Base-by-base conservation (phyloP, 495 filamentous ascomycete genomes). In the Parmelia sp. region DNA sequence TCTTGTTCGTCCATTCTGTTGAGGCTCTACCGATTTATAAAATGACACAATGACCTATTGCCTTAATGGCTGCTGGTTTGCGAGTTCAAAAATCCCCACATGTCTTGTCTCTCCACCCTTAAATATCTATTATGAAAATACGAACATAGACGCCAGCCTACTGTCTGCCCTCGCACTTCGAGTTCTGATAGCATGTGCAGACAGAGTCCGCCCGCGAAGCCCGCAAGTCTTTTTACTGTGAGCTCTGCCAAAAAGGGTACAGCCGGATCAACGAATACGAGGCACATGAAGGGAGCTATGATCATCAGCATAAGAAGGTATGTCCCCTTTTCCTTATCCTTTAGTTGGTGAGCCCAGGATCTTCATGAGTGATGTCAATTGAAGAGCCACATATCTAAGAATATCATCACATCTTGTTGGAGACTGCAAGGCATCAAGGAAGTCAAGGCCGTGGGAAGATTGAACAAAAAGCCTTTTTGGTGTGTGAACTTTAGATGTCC, bases 131-230 rank as follows among this genome's bases (percentile, higher is more conserved):
- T n/a, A n/a, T n/a, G 7, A 14, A 31, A 31, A 2, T 11, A n/a
- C 6, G 4, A 5, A 33, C 21, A 33, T 2, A 9, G 15, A 19
- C 21, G 14, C 27, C 5, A 33, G 21, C 7, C 29, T n/a, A 14
- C 1, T 33, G 51, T 9, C 21, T 33, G 6, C 21, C 6, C 19
- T 55, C 17, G 15, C 27, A 10, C 33, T 21, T 12, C 51, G 1
- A 0, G 44, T 39, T 61, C 27, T 60, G 31, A 65, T 40, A 14
- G 49, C 44, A 10, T 40, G 58, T 57, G 57, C 76, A 92, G 77
- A 96, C 93, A 5, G 87, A 92, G 66, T 90, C 88, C 42, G 93
- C 93, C 1, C 86, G 90, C 42, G 90, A 91, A 70, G 93, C 93
- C 8, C 80, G 88, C n/a, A 90, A 89, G 68, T 84, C 90, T 35